Base-by-base conservation (phyloP, 2,329 filamentous ascomycete genomes). In the Boeremia lycopersici region DNA sequence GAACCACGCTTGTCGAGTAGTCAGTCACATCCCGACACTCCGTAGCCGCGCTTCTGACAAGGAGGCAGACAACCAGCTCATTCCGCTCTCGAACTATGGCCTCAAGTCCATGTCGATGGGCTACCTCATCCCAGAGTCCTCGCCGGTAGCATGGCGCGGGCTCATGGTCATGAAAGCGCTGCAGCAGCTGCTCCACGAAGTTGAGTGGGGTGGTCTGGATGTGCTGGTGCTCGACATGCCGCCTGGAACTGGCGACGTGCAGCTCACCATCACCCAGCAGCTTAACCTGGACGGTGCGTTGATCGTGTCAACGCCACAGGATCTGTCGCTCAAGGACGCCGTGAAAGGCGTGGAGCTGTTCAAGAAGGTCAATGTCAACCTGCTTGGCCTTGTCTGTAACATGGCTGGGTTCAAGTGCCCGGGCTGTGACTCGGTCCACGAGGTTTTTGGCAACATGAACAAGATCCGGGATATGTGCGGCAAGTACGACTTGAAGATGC, bases 101-200 rank as follows among this genome's bases (percentile, higher is more conserved):
- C 84, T 99, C 52, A 96, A 96, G 76, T 96, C 92, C 49, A 99
- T 99, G 95, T 97, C 93, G 0, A 98, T 99, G 90, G 95, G 95
- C 44, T 98, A 96, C 62, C 83, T 99, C 0, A 86, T 96, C 1
- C 85, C 85, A 17, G 88, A 91, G 61, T 83, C 86, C 10, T 89
- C 90, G 5, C 91, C 93, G 0, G 89, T 99, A 13, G 93, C 95
- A 29, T 99, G 95, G 95, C 86, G 95, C 46, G 95, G 95, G 0
- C 84, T 96, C 2, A 97, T 99, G 93, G 90, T 98, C 12, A 96
- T 96, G 83, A 99, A 98, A 71, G 95, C 95, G 0, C 83, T 99
- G 61, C 93, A 97, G 64, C 95, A 99, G 72, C 86, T 99, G 5
- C 84, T 99, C 7, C 93, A 97, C 73, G 91, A 96, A 64, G 95